These are phyloP conservation scores for Hygrophorus russula DNA, from an alignment of 768 basidiomycete species.

Conservation along the genomic window DNA sequence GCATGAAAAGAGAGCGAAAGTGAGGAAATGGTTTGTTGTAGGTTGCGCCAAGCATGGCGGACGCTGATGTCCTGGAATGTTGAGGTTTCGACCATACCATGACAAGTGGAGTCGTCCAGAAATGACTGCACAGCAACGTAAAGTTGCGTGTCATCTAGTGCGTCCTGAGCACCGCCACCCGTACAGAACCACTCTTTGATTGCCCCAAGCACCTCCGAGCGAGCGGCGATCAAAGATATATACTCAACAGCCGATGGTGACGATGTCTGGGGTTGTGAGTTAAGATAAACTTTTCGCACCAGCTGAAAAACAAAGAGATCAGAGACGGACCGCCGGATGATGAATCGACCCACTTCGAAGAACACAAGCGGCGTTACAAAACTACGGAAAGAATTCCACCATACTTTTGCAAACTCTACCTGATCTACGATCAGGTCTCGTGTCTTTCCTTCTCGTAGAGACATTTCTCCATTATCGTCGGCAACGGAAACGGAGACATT, in stretches of 20 bases:
- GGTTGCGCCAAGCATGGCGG: conserved; percentile 30
- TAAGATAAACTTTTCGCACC: conserved; percentile 62
- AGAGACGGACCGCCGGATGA: not conserved
- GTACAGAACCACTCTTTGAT: conserved; percentile 61
- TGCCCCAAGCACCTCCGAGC: conserved; percentile 53
- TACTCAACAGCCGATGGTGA: conserved; percentile 33
- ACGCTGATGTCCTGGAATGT: conserved; percentile 34
- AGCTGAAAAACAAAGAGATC: conserved; percentile 31
- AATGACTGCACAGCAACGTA: conserved; percentile 49
- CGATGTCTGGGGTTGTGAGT: conserved; percentile 32
- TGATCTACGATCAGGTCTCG: conserved; percentile 65
- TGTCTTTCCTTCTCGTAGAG: conserved; percentile 62
- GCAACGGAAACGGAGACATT: conserved; percentile 72
- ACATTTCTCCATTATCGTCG: conserved; percentile 82
- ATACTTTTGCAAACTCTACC: conserved; percentile 59
- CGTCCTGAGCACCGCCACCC: conserved; percentile 73
- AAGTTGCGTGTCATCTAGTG: conserved; percentile 60
- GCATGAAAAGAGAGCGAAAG: conserved; percentile 37
- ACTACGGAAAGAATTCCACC: conserved; percentile 79
- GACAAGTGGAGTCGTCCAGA: conserved; percentile 43
- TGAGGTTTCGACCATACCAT: conserved; percentile 31
- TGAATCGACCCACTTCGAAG: conserved; percentile 54
- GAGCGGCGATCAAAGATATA: conserved; percentile 35
- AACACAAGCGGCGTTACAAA: conserved; percentile 74
- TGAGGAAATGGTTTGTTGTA: conserved; percentile 30